phyloP scores from a whole-genome alignment of 768 basidiomycete genomes.

The Amanita brunnescens region DNA sequence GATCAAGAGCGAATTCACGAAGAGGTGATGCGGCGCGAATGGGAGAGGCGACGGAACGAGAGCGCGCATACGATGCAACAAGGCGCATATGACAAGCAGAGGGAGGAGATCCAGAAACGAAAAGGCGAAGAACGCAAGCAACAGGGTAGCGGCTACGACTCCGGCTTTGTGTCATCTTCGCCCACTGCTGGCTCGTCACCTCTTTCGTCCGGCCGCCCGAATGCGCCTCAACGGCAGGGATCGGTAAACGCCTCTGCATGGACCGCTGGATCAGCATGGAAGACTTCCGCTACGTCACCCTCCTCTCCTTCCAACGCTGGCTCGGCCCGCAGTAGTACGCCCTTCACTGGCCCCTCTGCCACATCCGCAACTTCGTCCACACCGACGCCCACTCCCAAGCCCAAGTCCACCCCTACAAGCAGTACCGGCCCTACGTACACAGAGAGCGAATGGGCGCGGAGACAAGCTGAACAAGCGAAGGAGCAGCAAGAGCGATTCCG shows the following conservation, averaged over 20 bases:
- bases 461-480: constrained; percentile 53
- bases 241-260: constrained; percentile 6
- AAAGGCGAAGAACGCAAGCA: constrained; percentile 40
- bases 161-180: constrained; percentile 9
- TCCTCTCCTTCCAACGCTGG: constrained; percentile 17
- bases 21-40: constrained; percentile 18
- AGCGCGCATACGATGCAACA: constrained; percentile 14
- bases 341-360: constrained; percentile 1
- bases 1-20: constrained; percentile 16
- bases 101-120: constrained; percentile 33
- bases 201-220: constrained; percentile 16
- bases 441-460: constrained; percentile 54
- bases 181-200: constrained; percentile 22
- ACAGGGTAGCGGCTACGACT: constrained; percentile 27
- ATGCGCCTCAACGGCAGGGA: constrained; percentile 15
- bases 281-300: constrained; percentile 12
- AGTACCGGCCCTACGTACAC: constrained; percentile 13
- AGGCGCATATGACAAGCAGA: constrained; percentile 24
- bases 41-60: constrained; percentile 18
- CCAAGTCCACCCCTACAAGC: constrained; percentile 11
- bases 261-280: constrained; percentile 14
- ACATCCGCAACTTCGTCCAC: constrained; percentile 20
- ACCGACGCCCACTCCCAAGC: constrained; percentile 17
- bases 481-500: constrained; percentile 64
- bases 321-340: constrained; percentile 22